These are phyloP conservation scores for Cladosporium colombiae DNA, from an alignment of 2,329 filamentous ascomycete genomes.

Conservation along the genomic window DNA sequence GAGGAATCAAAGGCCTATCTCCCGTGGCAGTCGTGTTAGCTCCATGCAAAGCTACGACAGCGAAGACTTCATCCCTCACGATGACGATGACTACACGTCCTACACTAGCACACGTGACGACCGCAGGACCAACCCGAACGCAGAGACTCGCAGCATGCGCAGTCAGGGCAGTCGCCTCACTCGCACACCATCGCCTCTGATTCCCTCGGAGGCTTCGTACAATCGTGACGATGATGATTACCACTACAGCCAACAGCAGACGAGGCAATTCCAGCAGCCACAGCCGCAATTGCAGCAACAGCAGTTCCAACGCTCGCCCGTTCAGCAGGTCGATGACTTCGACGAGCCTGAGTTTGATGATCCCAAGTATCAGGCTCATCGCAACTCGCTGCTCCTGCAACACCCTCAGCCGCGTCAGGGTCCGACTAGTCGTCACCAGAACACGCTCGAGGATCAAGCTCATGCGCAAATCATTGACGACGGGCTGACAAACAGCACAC, in stretches of 20 bases:
- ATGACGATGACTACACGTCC: constrained; percentile 52
- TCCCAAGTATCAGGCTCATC: constrained; percentile 79
- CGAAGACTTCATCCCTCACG: constrained; percentile 56
- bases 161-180: constrained; percentile 40
- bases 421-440: constrained; percentile 72
- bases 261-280: constrained; percentile 22
- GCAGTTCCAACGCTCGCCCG: constrained; percentile 25
- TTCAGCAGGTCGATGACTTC: constrained; percentile 31
- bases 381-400: constrained; percentile 76
- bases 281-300: constrained; percentile 21
- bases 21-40: constrained; percentile 65
- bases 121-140: constrained; percentile 11
- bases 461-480: constrained; percentile 59
- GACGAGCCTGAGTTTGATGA: constrained; percentile 49
- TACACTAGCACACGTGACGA: constrained; percentile 34
- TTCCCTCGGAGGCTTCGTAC: constrained; percentile 53
- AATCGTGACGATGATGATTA: constrained; percentile 26
- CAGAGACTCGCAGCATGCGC: constrained; percentile 35
- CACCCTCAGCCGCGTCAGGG: constrained; percentile 77
- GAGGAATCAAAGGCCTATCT: constrained; percentile 52
- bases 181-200: constrained; percentile 53
- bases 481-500: constrained; percentile 36
- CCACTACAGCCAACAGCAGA: constrained; percentile 1
- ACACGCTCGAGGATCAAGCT: constrained; percentile 71
- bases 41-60: constrained; percentile 57